Base-by-base conservation (phyloP, 768 basidiomycete genomes). In the Tricholoma hemisulphureum region DNA sequence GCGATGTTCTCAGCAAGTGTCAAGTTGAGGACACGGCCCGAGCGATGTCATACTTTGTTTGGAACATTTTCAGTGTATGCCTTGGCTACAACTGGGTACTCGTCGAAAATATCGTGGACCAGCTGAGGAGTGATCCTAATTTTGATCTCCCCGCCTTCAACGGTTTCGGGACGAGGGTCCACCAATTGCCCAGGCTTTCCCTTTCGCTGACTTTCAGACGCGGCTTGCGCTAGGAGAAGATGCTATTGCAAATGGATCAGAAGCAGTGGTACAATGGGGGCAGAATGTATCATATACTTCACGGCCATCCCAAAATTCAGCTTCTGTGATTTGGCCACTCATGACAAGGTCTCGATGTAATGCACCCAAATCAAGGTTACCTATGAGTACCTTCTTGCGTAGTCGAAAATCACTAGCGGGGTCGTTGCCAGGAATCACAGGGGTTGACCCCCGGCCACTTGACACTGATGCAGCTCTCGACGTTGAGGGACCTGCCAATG, bases 251-350 rank as follows among this genome's bases (percentile, higher is more conserved):
- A 34, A 62, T 31, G 53, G 57, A 62, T 54, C 51, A 62, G 54
- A 57, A 60, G 58, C 66, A 51, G 45, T 45, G 34, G 53, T 10
- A 55, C 13, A 58, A 23, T 32, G 50, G 52, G 45, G 49, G 55
- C 58, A 49, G 55, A 56, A 55, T 59, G 61, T 45, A 48, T 20
- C 46, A 65, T 68, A 53, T 68, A 97, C 93, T 83, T 97, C 91
- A 67, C 97, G 81, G 29, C 94, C 93, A 59, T 95, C 94, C 97
- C 97, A 98, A 71, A 98, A 99, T 63, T 99, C 97, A 0, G 85
- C 83, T 71, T 98, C 95, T 1, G 88, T 89, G 28, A 99, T 89
- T 61, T 91, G 88, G 9, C 88, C 86, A 26, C 78, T 79, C 72
- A 92, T 84, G 46, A 98, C 97, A 58, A 98, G 83, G 50, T 96